A percentile compares a stretch with the other conserved stretches of the same genome.
Conservation (phyloP, 2,329 filamentous ascomycete genomes). For the Trichothecium sympodiale region DNA sequence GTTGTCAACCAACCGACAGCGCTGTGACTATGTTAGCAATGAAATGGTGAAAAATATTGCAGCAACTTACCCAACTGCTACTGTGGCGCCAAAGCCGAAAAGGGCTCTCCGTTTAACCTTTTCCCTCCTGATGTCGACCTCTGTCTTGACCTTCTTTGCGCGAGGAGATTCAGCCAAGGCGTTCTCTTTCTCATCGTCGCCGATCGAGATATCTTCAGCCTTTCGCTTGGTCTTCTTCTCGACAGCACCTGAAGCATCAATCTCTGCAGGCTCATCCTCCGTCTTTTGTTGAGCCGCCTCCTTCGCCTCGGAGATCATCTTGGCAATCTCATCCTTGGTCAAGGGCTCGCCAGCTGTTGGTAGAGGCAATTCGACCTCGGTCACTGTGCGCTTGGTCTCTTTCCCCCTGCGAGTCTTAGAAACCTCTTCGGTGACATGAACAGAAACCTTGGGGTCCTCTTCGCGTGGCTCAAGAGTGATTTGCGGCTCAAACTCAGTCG, state of each 20-base stretch:
- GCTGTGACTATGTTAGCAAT: background rate
- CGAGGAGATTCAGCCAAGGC: slow-evolving; percentile 30
- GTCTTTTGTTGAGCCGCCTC: slow-evolving; percentile 70
- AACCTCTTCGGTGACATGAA: slow-evolving; percentile 58
- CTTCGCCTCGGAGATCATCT: slow-evolving; percentile 78
- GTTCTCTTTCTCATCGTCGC: slow-evolving; percentile 27
- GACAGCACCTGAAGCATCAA: no score
- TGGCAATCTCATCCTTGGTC: slow-evolving; percentile 64
- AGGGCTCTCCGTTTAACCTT: slow-evolving; percentile 77
- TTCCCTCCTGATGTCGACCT: slow-evolving; percentile 73
- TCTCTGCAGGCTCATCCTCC: slow-evolving; percentile 22
- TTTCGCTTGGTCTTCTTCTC: slow-evolving; percentile 53
- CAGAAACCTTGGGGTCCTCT: slow-evolving; percentile 51
- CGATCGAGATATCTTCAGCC: slow-evolving; percentile 41
- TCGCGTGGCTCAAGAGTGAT: slow-evolving; percentile 39
- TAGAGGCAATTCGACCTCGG: slow-evolving; percentile 60
- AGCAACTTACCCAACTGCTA: slow-evolving; percentile 76
- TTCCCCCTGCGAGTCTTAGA: slow-evolving; percentile 42
- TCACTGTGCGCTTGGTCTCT: slow-evolving; percentile 58
- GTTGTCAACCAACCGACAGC: background rate
- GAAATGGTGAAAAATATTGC: background rate
- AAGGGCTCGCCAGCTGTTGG: slow-evolving; percentile 51
- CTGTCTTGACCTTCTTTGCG: slow-evolving; percentile 71
- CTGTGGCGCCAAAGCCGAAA: slow-evolving; percentile 73
- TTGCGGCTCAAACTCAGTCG: slow-evolving; percentile 37